phyloP scores from a whole-genome alignment of 2,329 filamentous ascomycete genomes.

The Karstenula rhodostoma region DNA sequence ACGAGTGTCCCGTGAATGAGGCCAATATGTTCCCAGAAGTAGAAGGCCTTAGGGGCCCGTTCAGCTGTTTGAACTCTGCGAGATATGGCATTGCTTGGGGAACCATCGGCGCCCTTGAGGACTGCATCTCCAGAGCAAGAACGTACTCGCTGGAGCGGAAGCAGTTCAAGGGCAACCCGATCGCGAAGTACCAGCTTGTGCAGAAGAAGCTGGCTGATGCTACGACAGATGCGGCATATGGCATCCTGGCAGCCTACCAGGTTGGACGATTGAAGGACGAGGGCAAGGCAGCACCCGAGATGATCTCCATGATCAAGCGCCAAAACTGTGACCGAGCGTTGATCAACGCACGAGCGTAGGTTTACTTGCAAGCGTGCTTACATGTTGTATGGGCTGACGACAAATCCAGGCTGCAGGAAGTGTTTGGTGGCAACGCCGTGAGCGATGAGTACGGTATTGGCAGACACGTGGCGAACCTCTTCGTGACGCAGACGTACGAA shows the following conservation, averaged over 20 bases:
- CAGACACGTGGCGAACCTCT: conserved; percentile 93
- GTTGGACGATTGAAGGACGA: conserved; percentile 93
- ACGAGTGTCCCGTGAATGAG: conserved; percentile 84
- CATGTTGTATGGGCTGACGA: not conserved
- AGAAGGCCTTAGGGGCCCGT: conserved; percentile 87
- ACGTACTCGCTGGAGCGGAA: conserved; percentile 90
- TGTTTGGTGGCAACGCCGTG: conserved; percentile 97
- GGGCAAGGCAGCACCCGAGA: conserved; percentile 87
- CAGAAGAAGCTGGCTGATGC: conserved; percentile 98
- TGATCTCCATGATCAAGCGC: conserved; percentile 96
- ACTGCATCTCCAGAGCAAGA: conserved; percentile 81
- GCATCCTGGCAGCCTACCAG: conserved; percentile 87
- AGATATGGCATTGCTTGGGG: conserved; percentile 94
- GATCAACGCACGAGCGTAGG: conserved; percentile 73
- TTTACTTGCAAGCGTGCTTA: conserved; percentile 16
- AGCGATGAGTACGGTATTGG: conserved; percentile 97
- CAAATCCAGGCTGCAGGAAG: conserved; percentile 75
- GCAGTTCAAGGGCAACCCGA: conserved; percentile 94
- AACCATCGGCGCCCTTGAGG: conserved; percentile 91
- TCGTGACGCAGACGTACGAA: conserved; percentile 97
- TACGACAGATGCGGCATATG: conserved; percentile 87
- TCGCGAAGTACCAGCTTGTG: conserved; percentile 95
- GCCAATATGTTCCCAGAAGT: conserved; percentile 94
- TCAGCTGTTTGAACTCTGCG: conserved; percentile 92
- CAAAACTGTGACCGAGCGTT: conserved; percentile 96